Evolutionary conservation across 495 filamentous ascomycete species (phyloP).

Genomic region (Trichoderma erinaceum): DNA sequence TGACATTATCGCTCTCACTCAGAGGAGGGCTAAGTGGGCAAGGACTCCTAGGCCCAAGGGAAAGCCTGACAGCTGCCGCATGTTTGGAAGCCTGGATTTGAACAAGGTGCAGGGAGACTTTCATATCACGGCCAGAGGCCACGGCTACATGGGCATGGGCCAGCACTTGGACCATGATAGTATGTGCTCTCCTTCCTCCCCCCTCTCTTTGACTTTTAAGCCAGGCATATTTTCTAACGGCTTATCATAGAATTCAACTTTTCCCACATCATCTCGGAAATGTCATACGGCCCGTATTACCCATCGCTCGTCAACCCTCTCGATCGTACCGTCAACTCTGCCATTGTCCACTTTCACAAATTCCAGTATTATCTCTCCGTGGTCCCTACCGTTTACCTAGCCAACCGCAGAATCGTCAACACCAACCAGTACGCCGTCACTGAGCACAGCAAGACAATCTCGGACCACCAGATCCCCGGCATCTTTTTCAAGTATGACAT

Average conservation of each 20-base stretch:
- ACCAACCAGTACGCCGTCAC: slow-evolving; percentile 99
- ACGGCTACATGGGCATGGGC: slow-evolving; percentile 78
- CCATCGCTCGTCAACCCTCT: slow-evolving; percentile 91
- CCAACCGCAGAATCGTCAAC: slow-evolving; percentile 58
- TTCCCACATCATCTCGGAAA: slow-evolving; percentile 91
- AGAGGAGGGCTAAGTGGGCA: slow-evolving; percentile 53
- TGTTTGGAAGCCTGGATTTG: slow-evolving; percentile 82
- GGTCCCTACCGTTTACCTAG: slow-evolving; percentile 91
- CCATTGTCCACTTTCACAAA: slow-evolving; percentile 74
- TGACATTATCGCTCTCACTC: slow-evolving; percentile 60
- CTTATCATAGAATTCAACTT: slow-evolving; percentile 78
- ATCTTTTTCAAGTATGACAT: slow-evolving; percentile 99
- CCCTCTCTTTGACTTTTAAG: not conserved
- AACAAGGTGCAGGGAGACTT: slow-evolving; percentile 99
- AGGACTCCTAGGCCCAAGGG: slow-evolving; percentile 64
- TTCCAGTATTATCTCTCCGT: slow-evolving; percentile 98
- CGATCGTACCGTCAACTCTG: slow-evolving; percentile 77
- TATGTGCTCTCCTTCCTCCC: slow-evolving; percentile 37
- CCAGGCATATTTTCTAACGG: not conserved
- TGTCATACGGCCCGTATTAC: slow-evolving; percentile 95
- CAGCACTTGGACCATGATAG: slow-evolving; percentile 78
- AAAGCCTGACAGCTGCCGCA: slow-evolving; percentile 60
- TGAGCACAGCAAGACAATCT: slow-evolving; percentile 63
- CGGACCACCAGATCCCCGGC: slow-evolving; percentile 71
- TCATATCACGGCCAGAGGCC: slow-evolving; percentile 91